Percentiles rank a stretch among this genome's conserved stretches.
Evolutionary conservation across 495 filamentous ascomycete species (phyloP).

Genomic region (Polyplosphaeria fusca): DNA sequence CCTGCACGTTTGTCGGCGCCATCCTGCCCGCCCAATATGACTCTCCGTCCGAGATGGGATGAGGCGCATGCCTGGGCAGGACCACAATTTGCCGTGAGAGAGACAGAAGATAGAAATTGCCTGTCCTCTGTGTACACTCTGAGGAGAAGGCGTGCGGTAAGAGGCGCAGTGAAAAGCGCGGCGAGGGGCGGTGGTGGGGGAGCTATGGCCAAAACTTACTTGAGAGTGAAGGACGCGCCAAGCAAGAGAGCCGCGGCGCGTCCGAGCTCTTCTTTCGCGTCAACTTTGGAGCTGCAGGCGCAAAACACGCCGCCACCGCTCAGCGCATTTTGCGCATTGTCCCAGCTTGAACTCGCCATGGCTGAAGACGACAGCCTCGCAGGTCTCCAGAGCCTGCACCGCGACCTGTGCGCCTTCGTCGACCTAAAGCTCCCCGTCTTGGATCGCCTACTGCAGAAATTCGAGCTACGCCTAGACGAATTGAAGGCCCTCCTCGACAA

Average conservation of each 20-base stretch:
- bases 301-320: conserved; percentile 2
- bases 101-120: no score
- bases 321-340: conserved; percentile 15
- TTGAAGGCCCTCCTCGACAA: conserved; percentile 79
- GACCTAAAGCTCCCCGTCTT: conserved; percentile 59
- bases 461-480: conserved; percentile 65
- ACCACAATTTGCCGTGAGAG: no score
- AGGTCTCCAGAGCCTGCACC: conserved; percentile 70
- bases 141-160: no score
- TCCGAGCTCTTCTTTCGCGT: conserved; percentile 11
- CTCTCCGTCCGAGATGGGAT: no score
- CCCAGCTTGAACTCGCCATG: conserved; percentile 48
- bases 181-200: not conserved
- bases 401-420: conserved; percentile 67
- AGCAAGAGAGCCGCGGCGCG: conserved; percentile 13
- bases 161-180: no score
- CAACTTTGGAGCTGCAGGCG: conserved; percentile 2
- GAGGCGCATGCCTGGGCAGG: no score
- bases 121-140: no score
- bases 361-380: conserved; percentile 61
- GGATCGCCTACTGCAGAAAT: conserved; percentile 60
- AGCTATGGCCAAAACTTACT: not conserved
- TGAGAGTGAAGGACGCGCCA: not conserved
- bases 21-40: conserved; percentile 5
- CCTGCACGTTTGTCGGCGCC: conserved; percentile 20